Base-by-base conservation (phyloP, 257 asterid species). In the Paulownia fortunei region DNA sequence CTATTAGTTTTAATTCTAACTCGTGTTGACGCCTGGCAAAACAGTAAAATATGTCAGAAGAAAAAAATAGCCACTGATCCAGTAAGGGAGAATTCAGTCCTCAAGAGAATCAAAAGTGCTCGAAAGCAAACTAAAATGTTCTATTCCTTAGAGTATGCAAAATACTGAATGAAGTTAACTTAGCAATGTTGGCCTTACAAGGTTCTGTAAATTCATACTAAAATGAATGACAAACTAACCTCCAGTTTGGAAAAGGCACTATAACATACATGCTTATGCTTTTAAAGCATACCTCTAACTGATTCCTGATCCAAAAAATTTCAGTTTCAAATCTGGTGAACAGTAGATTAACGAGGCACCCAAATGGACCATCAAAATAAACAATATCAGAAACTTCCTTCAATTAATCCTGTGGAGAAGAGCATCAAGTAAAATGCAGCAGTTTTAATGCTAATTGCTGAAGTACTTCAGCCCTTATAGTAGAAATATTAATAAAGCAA, bases 241-340 rank as follows among this genome's bases (percentile, higher is more conserved):
- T 93, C 89, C 96, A 81, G 85, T 92, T 84, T 81, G 90, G 87
- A 85, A 87, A 85, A 87, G 86, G 92, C 88, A 85, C 82, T 85
- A 90, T 62, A 90, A 87, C 74, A 90, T 69, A 80, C 86, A 90
- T 85, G 96, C 88, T 85, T 85, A 89, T 80, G 91, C 94, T 86
- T 92, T 88, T 86, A 84, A 88, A 87, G 97, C 99, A 90, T 88
- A 90, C 94, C 97, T 90, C 94, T 93, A 95, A 87, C 94, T 76
- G 97, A 91, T 82, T 90, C 96, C 93, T 86, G 97, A 82, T 88
- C 94, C 96, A 95, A 91, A 88, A 91, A 84, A 85, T 88, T 86
- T 88, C 94, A 87, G 96, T 89, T 91, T 88, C 97, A 92, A 85
- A 89, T 88, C 92, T 82, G 94, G 92, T 83, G 87, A 90, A 92